Evolutionary conservation across 345 rosid genomes (phyloP), one percentile per base, ranked within the genome.

Genomic region (Acer yangbiense): DNA sequence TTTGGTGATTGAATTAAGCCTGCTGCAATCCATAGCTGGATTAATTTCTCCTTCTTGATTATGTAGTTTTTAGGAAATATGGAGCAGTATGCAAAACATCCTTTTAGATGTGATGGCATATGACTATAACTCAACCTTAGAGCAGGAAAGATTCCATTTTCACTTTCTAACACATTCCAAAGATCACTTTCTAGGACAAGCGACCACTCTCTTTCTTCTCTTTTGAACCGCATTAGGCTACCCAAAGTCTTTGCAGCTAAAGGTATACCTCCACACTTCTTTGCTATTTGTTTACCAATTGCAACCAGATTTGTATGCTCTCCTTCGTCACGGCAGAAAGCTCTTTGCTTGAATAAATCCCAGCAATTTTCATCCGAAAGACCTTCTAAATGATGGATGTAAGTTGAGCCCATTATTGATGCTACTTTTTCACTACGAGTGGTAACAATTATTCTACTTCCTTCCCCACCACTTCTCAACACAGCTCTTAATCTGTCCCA

Each of bases 191-290:
- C 71, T 43, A 62, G 71, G 27, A 75, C 75, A 48, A 62, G 32
- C 35, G 27, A 50, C 82, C 82, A 75, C 16, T 80, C 79, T 41
- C 71, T 69, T 70, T 32, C 58, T 17, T 70, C 69, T 69, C 73
- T 58, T 65, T 82, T 82, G 68, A 75, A 82, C 20, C 74, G 76
- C 76, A 82, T 70, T 67, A 82, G 58, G 16, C 81, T 54, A 32
- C 85, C 80, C 25, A 79, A 16, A 48, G 80, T 68, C 71, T 62
- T 78, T 63, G 78, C 78, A 3, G 82, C 82, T 23, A 82, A 61
- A 48, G 85, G 82, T 14, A 82, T 74, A 57, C 82, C 85, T 20
- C 57, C 71, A 41, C 82, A 82, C 65, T 79, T 79, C 60, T 68
- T 70, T 12, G 48, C 74, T 20, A 79, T 79, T 66, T 64, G 65